Percentiles rank a stretch among this genome's conserved stretches.
Evolutionary conservation across 192 early-diverging fungal species (phyloP).

Genomic region (Coemansia sp.): DNA sequence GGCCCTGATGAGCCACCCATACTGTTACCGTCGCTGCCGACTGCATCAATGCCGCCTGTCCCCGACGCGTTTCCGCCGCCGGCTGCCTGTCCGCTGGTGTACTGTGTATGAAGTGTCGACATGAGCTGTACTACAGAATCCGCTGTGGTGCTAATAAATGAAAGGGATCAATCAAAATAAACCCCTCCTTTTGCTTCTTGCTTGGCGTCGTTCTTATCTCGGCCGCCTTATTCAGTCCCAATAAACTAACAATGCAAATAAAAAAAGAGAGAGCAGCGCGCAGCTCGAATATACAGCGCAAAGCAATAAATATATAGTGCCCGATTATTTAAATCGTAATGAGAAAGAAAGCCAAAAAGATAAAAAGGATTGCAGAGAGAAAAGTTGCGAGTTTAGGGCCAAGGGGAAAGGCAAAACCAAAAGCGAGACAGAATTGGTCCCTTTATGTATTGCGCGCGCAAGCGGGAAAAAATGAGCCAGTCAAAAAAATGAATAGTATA

Average conservation of each 20-base stretch:
- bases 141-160: not conserved
- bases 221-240: not conserved
- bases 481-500: constrained; percentile 1
- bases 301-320: not conserved
- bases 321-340: constrained; percentile 2
- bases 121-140: constrained; percentile 6
- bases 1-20: constrained; percentile 33
- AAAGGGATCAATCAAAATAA: too few species aligned
- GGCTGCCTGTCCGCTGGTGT: constrained; percentile 46
- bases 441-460: not conserved
- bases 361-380: constrained; percentile 1
- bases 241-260: constrained; percentile 10
- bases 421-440: not conserved
- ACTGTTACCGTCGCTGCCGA: constrained; percentile 19
- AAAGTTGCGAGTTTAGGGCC: not conserved
- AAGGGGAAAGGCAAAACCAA: too few species aligned
- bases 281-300: constrained; percentile 1
- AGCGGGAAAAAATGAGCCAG: not conserved
- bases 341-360: constrained; percentile 1
- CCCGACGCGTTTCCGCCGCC: constrained; percentile 25
- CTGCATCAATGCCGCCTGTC: constrained; percentile 23
- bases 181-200: not conserved
- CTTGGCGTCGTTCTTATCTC: not conserved
- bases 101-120: constrained; percentile 55
- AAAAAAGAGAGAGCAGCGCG: constrained; percentile 8